These are phyloP conservation scores for Nidula microcarpa DNA, from an alignment of 768 basidiomycete genomes.

Conservation along the genomic window DNA sequence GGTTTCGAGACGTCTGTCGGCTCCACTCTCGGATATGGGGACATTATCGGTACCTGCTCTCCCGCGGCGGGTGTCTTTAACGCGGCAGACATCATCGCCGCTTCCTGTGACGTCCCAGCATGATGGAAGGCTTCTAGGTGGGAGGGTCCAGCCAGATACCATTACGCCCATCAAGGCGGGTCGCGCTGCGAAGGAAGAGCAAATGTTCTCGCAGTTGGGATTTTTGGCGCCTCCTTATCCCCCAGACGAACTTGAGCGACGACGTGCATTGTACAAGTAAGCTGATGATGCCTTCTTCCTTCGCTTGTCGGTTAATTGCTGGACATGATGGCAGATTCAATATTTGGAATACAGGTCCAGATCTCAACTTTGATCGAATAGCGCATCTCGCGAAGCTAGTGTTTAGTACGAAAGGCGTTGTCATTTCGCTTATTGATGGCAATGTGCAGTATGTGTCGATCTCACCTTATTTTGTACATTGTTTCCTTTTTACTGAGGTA, in stretches of 20 bases:
- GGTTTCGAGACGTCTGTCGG: constrained; percentile 1
- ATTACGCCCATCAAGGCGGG: constrained; percentile 26
- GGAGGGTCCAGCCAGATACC: constrained; percentile 23
- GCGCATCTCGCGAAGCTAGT: constrained; percentile 91
- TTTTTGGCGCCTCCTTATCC: constrained; percentile 82
- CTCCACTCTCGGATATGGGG: constrained; percentile 9
- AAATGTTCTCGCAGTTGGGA: constrained; percentile 58
- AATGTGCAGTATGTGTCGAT: constrained; percentile 64
- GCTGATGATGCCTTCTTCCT: constrained; percentile 11
- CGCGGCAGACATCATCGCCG: constrained; percentile 64
- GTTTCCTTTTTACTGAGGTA: not conserved
- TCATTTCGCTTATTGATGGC: constrained; percentile 80
- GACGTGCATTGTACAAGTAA: constrained; percentile 83
- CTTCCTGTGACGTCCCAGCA: constrained; percentile 40
- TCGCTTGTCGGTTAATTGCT: constrained; percentile 1
- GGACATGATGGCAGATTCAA: constrained; percentile 59
- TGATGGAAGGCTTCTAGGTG: constrained; percentile 28
- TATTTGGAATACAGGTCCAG: constrained; percentile 82
- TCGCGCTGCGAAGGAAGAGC: constrained; percentile 63
- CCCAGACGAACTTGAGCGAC: constrained; percentile 77
- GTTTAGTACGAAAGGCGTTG: constrained; percentile 84
- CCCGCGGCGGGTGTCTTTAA: constrained; percentile 50
- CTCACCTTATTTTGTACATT: constrained; percentile 1
- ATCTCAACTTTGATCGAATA: constrained; percentile 91
- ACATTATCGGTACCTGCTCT: constrained; percentile 40